Base-by-base conservation (phyloP, 2,329 filamentous ascomycete genomes). In the Colletotrichum godetiae region DNA sequence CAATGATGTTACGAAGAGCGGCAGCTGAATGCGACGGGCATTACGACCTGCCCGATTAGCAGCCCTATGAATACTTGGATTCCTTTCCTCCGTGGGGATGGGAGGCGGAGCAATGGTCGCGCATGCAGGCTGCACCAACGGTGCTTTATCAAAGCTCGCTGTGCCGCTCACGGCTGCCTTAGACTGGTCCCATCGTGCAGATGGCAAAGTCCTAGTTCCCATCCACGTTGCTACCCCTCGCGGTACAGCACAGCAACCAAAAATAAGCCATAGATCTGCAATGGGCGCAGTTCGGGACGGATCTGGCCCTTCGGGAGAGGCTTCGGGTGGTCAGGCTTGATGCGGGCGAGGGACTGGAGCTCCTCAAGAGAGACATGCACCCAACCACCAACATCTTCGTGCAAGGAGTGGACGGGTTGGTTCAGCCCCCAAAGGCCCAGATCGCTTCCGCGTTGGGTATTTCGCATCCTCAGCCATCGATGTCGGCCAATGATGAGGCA, bases 31-130 rank as follows among this genome's bases (percentile, higher is more conserved):
- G 55, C 24, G 29, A 52, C 29, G 56, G 46, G 35, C 46, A 57
- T 53, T 19, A 53, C 29, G 56, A 71, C 35, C 71, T 73, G 60
- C 61, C 56, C 60, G 35, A 57, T 71, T 73, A 56, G 60, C 67
- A 66, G 46, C 61, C 56, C 15, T 49, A 67, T 49, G 63, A 53
- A 35, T n/a, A 13, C 15, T 29, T 11, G 6, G 2, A 24, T 46
- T 52, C 58, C 58, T n/a, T 42, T 12, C 12, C n/a, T 24, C 19
- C 2, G 29, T 5, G 35, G 12, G 24, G 8, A 37, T 29, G 59
- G 19, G 37, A 15, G 55, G 60, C 27, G 55, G 60, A 46, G 58
- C 24, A 42, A 31, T 29, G 29, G 11, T 55, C 13, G 29, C 27
- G 24, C 59, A 58, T 27, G 37, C 35, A 68, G 42, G 42, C 53